Percentiles rank a stretch among this genome's conserved stretches.
These are phyloP conservation scores for Globisporangium nunn DNA, from an alignment of 352 stramenopile genomes.

Conservation along the genomic window DNA sequence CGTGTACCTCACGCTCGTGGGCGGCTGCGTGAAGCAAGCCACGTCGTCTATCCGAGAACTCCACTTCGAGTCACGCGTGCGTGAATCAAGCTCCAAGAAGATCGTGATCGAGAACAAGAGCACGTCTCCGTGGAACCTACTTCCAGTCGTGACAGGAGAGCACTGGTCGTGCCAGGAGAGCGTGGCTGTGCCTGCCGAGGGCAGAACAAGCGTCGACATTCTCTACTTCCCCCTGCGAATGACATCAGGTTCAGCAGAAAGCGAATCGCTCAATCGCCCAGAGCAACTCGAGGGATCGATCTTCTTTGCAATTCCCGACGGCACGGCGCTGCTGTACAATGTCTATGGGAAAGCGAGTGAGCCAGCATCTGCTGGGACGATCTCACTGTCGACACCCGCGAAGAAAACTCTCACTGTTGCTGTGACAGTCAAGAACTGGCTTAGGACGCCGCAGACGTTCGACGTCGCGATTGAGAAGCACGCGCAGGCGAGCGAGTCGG, in stretches of 20 bases:
- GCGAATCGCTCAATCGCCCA: constrained; percentile 23
- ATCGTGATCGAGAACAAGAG: constrained; percentile 83
- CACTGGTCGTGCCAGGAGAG: constrained; percentile 85
- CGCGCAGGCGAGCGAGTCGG: constrained; percentile 22
- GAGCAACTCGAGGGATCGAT: constrained; percentile 70
- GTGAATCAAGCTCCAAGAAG: constrained; percentile 48
- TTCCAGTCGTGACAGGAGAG: constrained; percentile 80
- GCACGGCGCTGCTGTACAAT: constrained; percentile 84
- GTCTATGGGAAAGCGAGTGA: constrained; percentile 65
- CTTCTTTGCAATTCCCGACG: constrained; percentile 89
- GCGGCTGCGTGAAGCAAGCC: constrained; percentile 82
- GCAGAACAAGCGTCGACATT: constrained; percentile 54
- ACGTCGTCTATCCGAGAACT: constrained; percentile 85
- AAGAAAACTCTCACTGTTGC: constrained; percentile 74
- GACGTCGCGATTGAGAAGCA: constrained; percentile 54
- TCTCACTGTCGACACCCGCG: constrained; percentile 52
- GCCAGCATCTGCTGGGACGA: constrained; percentile 29
- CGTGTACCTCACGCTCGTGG: constrained; percentile 70
- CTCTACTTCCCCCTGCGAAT: constrained; percentile 84
- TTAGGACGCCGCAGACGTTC: constrained; percentile 75
- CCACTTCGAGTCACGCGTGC: constrained; percentile 75
- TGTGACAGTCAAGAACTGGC: constrained; percentile 85
- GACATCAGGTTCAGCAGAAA: constrained; percentile 29
- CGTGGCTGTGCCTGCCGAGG: constrained; percentile 68
- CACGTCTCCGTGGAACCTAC: constrained; percentile 75